Evolutionary conservation across 345 rosid species (phyloP).

Genomic region (Zanthoxylum bungeanum): DNA sequence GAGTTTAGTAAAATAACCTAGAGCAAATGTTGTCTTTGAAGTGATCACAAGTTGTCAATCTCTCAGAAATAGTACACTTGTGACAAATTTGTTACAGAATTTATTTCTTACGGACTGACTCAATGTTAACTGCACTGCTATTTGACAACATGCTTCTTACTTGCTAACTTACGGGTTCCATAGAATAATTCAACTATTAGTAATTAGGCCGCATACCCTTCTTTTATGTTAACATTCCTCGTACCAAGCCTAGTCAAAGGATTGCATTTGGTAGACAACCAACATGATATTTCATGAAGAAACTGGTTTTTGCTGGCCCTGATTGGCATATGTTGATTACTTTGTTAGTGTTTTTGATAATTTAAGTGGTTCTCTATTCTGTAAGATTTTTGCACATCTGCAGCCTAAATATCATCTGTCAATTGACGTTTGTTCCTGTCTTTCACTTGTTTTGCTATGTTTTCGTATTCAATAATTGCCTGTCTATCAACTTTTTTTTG

Average conservation of each 20-base stretch:
- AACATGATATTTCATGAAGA: neutral
- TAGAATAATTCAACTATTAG: neutral
- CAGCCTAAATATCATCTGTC: slow-evolving; percentile 13
- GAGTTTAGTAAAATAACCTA: neutral
- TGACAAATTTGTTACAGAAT: neutral
- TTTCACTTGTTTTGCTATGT: slow-evolving; percentile 9
- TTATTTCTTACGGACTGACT: neutral
- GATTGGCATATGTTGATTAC: neutral
- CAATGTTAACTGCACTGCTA: neutral
- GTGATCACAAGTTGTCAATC: neutral
- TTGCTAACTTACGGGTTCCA: neutral
- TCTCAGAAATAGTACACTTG: neutral
- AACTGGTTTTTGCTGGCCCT: neutral
- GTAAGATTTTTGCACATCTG: slow-evolving; percentile 4
- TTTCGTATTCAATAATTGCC: slow-evolving; percentile 10
- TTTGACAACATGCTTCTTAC: neutral
- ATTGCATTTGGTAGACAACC: neutral
- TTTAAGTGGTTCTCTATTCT: neutral
- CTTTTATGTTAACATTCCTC: neutral
- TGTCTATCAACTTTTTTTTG: slow-evolving; percentile 4
- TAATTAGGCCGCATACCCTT: neutral
- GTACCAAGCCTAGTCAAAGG: neutral
- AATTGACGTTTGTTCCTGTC: neutral
- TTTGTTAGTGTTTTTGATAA: neutral
- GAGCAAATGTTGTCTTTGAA: neutral